Percentiles rank a stretch among this genome's conserved stretches.
Conservation (phyloP, 2,329 filamentous ascomycete genomes). For the Triangularia setosa region DNA sequence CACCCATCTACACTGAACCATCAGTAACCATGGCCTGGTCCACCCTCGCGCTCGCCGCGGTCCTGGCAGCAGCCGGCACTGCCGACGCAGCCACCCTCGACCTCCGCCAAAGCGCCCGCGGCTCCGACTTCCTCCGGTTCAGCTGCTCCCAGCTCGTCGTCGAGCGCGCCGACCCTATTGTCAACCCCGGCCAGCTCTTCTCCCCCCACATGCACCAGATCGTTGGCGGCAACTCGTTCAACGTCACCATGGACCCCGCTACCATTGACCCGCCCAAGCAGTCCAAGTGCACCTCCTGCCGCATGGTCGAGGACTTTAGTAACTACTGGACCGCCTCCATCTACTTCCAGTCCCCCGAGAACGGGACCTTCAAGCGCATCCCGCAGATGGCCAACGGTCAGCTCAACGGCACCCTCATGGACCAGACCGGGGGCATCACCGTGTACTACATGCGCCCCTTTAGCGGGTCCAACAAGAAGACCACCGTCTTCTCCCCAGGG, state of each 20-base stretch:
- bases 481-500: slow-evolving; percentile 44
- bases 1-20: not conserved
- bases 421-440: slow-evolving; percentile 41
- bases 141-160: slow-evolving; percentile 21
- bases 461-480: slow-evolving; percentile 19
- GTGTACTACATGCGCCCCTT: slow-evolving; percentile 45
- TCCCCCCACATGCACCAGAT: slow-evolving; percentile 59
- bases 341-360: slow-evolving; percentile 21
- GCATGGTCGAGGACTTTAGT: slow-evolving; percentile 57
- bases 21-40: slow-evolving; percentile 1
- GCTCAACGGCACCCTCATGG: slow-evolving; percentile 31
- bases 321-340: slow-evolving; percentile 50
- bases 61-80: not conserved
- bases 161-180: slow-evolving; percentile 56
- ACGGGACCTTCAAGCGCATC: slow-evolving; percentile 34
- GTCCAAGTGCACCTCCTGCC: slow-evolving; percentile 62
- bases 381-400: slow-evolving; percentile 29
- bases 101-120: slow-evolving; percentile 2
- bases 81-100: not conserved
- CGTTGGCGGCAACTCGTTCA: slow-evolving; percentile 60
- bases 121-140: slow-evolving; percentile 20
- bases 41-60: not conserved
- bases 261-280: slow-evolving; percentile 47
- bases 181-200: slow-evolving; percentile 47
- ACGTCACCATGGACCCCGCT: slow-evolving; percentile 41